Percentiles rank a stretch among this genome's conserved stretches.
Evolutionary conservation across 2,329 filamentous ascomycete species (phyloP).

Genomic region (Chaetomium sp.): DNA sequence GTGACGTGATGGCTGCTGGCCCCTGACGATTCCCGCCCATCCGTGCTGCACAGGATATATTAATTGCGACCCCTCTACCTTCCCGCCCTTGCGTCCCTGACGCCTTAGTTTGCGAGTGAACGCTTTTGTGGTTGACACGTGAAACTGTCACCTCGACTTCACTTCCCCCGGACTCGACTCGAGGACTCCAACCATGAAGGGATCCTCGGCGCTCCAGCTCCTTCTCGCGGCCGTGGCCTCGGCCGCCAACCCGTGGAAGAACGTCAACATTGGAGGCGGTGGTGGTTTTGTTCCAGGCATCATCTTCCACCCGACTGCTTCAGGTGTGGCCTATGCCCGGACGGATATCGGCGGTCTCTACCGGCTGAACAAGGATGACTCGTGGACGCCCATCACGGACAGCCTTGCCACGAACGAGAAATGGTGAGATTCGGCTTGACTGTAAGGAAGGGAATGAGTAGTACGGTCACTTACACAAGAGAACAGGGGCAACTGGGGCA

Average conservation of each 20-base stretch:
- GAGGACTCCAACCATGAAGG: slow-evolving; percentile 18
- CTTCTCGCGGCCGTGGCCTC: slow-evolving; percentile 22
- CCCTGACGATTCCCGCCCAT: too few species aligned
- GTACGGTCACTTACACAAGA: not conserved
- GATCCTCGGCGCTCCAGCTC: slow-evolving; percentile 17
- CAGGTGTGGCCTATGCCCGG: slow-evolving; percentile 48
- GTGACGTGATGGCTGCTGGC: too few species aligned
- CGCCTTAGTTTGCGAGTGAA: slow-evolving; percentile 9
- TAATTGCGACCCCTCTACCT: slow-evolving; percentile 10
- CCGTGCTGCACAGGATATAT: slow-evolving; percentile 13
- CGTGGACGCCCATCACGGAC: slow-evolving; percentile 50
- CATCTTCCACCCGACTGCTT: slow-evolving; percentile 47
- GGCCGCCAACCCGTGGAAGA: slow-evolving; percentile 27
- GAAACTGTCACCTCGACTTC: not conserved
- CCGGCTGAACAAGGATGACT: slow-evolving; percentile 47
- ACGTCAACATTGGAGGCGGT: slow-evolving; percentile 43
- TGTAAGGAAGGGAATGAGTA: not conserved
- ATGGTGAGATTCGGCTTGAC: slow-evolving; percentile 32
- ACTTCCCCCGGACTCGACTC: not conserved
- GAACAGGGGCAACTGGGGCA: slow-evolving; percentile 47
- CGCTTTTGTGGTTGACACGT: not conserved
- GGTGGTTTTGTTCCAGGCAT: slow-evolving; percentile 52
- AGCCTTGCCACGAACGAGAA: slow-evolving; percentile 35
- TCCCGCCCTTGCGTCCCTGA: not conserved
- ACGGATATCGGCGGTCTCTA: slow-evolving; percentile 54